phyloP scores from a whole-genome alignment of 768 basidiomycete species.

The Mycena kentingensis region DNA sequence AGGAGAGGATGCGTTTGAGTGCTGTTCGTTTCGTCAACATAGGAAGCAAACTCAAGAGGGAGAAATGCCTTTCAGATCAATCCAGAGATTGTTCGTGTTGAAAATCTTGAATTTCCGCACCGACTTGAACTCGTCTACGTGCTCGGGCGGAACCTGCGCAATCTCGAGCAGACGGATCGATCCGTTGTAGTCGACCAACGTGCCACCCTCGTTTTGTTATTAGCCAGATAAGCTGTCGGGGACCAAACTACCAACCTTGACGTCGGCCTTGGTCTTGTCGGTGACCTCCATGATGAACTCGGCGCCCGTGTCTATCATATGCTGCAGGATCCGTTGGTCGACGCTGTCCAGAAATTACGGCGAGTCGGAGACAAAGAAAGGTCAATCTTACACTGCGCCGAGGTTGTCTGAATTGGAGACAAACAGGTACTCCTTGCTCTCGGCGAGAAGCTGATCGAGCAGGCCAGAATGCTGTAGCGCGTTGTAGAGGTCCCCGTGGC shows the following conservation, averaged over 20 bases:
- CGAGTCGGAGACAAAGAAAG: not conserved
- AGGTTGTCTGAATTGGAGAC: conserved; percentile 97
- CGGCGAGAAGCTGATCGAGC: conserved; percentile 82
- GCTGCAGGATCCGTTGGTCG: conserved; percentile 78
- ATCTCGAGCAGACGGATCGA: conserved; percentile 88
- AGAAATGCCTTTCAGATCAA: conserved; percentile 45
- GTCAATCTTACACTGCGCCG: conserved; percentile 74
- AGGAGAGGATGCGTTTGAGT: conserved; percentile 75
- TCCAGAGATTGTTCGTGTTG: conserved; percentile 72
- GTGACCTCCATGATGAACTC: conserved; percentile 97
- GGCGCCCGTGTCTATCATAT: conserved; percentile 80
- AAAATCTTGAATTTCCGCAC: conserved; percentile 81
- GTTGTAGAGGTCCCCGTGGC: conserved; percentile 95
- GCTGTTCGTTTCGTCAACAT: conserved; percentile 36
- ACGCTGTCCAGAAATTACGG: conserved; percentile 45
- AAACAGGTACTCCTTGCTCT: conserved; percentile 96
- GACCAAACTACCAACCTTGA: conserved; percentile 37
- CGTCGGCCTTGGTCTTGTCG: conserved; percentile 92
- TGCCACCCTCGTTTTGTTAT: conserved; percentile 73
- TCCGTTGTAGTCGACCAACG: conserved; percentile 88
- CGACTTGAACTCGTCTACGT: conserved; percentile 86
- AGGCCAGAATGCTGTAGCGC: conserved; percentile 88
- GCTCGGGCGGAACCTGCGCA: conserved; percentile 90
- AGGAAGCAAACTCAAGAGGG: not conserved
- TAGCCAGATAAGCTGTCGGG: not conserved